These are phyloP conservation scores for Scutellospora calospora DNA, from an alignment of 371 early-diverging fungal genomes.

Conservation along the genomic window DNA sequence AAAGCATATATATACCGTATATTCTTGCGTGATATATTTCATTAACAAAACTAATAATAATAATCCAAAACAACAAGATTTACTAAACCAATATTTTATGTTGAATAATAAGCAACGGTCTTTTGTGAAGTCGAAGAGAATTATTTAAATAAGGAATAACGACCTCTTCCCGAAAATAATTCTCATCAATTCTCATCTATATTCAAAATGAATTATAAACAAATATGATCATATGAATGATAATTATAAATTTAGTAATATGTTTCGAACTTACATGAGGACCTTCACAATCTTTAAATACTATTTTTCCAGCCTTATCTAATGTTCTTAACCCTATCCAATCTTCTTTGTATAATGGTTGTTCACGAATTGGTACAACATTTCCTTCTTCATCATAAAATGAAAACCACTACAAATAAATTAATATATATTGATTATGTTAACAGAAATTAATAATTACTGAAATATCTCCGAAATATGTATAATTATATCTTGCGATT, in stretches of 20 bases:
- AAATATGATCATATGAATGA: background rate
- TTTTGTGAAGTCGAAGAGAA: too few relatives aligned
- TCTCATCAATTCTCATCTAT: slow-evolving; percentile 69
- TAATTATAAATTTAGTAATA: slow-evolving; percentile 39
- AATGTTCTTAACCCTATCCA: slow-evolving; percentile 74
- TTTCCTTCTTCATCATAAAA: slow-evolving; percentile 62
- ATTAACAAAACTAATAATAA: too few relatives aligned
- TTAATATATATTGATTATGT: slow-evolving; percentile 7
- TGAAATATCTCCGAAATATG: background rate
- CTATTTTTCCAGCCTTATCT: slow-evolving; percentile 62
- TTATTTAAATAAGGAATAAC: slow-evolving; percentile 58
- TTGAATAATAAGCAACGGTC: too few relatives aligned
- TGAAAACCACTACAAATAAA: slow-evolving; percentile 80
- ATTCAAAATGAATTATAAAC: background rate
- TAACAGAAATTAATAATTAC: slow-evolving; percentile 32
- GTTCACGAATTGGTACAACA: slow-evolving; percentile 64
- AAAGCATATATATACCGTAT: too few relatives aligned
- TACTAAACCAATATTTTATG: too few relatives aligned
- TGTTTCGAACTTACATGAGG: slow-evolving; percentile 75
- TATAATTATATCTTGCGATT: background rate
- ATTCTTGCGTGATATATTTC: too few relatives aligned
- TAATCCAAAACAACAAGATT: too few relatives aligned
- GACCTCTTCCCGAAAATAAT: slow-evolving; percentile 59
- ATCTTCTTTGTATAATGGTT: slow-evolving; percentile 71
- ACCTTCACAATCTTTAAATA: slow-evolving; percentile 70